Base-by-base conservation (phyloP, 2,329 filamentous ascomycete genomes). In the Beauveria brongniartii region DNA sequence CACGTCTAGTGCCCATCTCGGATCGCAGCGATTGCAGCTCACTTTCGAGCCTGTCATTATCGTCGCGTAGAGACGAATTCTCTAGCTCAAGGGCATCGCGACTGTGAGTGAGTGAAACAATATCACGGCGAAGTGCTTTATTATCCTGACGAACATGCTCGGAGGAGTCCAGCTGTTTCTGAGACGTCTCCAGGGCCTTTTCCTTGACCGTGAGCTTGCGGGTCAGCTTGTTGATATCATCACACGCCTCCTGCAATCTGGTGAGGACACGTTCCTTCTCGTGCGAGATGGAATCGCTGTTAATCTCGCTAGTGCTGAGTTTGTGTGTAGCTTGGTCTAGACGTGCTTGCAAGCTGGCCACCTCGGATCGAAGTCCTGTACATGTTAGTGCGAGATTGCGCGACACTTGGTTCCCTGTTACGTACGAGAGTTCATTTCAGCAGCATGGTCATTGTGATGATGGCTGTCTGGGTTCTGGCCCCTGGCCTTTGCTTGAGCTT, bases 261-360 rank as follows among this genome's bases (percentile, higher is more conserved):
- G 79, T 80, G 54, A 88, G 77, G 43, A 87, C 81, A 52, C 84
- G 83, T 65, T 90, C 86, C 34, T 85, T 81, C 71, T 90, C 88
- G 34, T 82, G 78, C 3, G 79, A 78, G 47, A 89, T 73, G 3
- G 84, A 81, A 63, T 87, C 82, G 62, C 82, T 85, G 63, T 85
- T 81, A 57, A 86, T 84, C 55, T 88, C 84, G 41, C 81, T 78
- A n/a, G 84, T 78, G 63, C 80, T 83, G 26, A 82, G 75, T 68
- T 87, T 87, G 50, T 82, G 82, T 59, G 85, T 84, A 43, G 82
- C 79, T 64, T 86, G 80, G 62, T 88, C 84, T 1, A 90, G 74
- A 18, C 82, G 84, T 8, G 80, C 75, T 66, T 87, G 82, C 43
- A 89, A 74, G 22, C 83, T 78, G 52, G 82, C 78, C 48, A 89